Evolutionary conservation across 1,284 basidiomycete genomes (phyloP).

Genomic region (Amylostereum areolatum): DNA sequence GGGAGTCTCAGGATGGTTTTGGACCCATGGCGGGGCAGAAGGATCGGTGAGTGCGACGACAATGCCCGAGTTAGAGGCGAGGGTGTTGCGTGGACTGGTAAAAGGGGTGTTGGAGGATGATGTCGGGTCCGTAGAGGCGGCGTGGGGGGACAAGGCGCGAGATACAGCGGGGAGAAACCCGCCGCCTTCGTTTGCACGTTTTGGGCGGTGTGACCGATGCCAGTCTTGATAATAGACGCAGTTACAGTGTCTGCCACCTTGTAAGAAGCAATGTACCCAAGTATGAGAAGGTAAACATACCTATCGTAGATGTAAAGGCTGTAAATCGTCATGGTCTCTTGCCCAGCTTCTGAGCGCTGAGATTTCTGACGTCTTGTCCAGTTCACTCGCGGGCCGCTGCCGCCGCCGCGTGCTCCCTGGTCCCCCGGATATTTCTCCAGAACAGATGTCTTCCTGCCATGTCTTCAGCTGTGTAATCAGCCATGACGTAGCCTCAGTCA

Average conservation of each 20-base stretch:
- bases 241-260: constrained; percentile 66
- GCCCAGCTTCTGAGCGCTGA: too few relatives aligned
- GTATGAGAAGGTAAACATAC: constrained; percentile 25
- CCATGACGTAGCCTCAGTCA: neutral
- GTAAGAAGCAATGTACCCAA: neutral
- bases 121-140: constrained; percentile 22
- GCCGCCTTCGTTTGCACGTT: constrained; percentile 64
- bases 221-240: constrained; percentile 94
- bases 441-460: neutral
- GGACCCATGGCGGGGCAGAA: neutral
- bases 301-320: constrained; percentile 90
- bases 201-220: constrained; percentile 75
- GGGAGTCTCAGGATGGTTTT: constrained; percentile 21
- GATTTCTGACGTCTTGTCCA: too few relatives aligned
- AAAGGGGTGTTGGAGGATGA: constrained; percentile 30
- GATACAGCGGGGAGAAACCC: constrained; percentile 74
- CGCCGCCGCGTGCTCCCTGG: neutral
- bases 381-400: neutral
- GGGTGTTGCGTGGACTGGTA: constrained; percentile 56
- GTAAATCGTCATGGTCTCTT: constrained; percentile 65
- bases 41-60: constrained; percentile 63
- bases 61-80: constrained; percentile 55
- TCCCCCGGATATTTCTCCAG: neutral
- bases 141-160: constrained; percentile 43
- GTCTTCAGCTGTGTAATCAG: neutral